Percentiles rank a stretch among this genome's conserved stretches.
phyloP scores from a whole-genome alignment of 2,329 filamentous ascomycete species.

The Neopestalotiopsis rosae region DNA sequence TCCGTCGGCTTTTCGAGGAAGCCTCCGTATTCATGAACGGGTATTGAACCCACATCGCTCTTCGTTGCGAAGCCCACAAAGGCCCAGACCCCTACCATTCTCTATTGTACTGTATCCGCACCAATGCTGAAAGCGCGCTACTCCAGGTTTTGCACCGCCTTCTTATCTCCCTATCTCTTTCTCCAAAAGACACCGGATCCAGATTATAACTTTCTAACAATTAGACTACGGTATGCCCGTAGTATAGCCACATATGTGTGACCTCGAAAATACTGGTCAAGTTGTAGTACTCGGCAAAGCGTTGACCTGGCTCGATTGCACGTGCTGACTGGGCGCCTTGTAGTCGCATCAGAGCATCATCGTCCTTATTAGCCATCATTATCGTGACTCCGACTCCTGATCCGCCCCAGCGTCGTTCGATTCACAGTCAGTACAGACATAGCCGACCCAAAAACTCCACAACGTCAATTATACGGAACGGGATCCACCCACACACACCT shows the following conservation, averaged over 20 bases:
- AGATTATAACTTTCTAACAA: neutral
- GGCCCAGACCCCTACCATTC: neutral
- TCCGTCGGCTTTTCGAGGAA: constrained; percentile 5
- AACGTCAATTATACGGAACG: constrained; percentile 3
- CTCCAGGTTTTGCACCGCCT: constrained; percentile 5
- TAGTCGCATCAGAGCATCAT: neutral
- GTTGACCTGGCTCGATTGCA: neutral
- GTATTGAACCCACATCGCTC: neutral
- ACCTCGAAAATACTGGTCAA: neutral
- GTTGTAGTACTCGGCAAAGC: neutral
- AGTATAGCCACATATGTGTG: neutral
- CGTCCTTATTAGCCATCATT: neutral
- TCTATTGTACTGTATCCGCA: constrained; percentile 5
- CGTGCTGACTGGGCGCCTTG: neutral
- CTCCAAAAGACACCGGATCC: constrained; percentile 1
- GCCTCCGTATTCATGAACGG: constrained; percentile 2
- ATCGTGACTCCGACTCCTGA: constrained; percentile 10
- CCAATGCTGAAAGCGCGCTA: constrained; percentile 9
- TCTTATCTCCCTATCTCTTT: constrained; percentile 9
- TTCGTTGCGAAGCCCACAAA: neutral
- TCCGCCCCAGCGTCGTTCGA: constrained; percentile 7
- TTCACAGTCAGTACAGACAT: neutral
- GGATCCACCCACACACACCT: constrained; percentile 7
- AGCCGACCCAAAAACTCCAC: constrained; percentile 7
- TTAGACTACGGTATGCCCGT: neutral